Percentiles rank a stretch among this genome's conserved stretches.
phyloP scores from a whole-genome alignment of 805 yeast species.

The Sugiyamaella qingdaonensis region DNA sequence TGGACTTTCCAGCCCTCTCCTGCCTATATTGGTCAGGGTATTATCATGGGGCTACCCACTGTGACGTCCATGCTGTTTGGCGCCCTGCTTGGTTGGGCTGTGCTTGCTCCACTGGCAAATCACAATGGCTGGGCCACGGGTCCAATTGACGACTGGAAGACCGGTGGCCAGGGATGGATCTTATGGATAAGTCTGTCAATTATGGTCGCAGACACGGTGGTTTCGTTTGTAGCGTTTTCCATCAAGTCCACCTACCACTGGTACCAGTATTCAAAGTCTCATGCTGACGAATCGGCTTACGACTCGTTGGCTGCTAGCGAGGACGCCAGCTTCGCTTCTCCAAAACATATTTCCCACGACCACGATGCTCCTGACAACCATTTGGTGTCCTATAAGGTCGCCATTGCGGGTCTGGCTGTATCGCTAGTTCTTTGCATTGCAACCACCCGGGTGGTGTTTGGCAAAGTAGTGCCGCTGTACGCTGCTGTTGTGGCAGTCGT shows the following conservation, averaged over 20 bases:
- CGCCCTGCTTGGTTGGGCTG: constrained; percentile 84
- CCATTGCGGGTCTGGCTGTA: constrained; percentile 54
- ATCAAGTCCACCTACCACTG: constrained; percentile 36
- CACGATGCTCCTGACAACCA: constrained; percentile 37
- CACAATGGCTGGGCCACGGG: constrained; percentile 83
- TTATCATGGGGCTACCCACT: constrained; percentile 93
- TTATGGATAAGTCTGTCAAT: constrained; percentile 89
- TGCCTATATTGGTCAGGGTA: constrained; percentile 96
- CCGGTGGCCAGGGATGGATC: constrained; percentile 96
- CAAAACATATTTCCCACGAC: constrained; percentile 8
- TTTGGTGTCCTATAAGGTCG: constrained; percentile 48
- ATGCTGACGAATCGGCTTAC: constrained; percentile 1
- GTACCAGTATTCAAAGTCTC: neutral
- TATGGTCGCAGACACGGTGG: constrained; percentile 88
- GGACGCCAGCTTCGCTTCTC: neutral
- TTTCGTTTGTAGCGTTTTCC: constrained; percentile 66
- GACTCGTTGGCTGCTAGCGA: neutral
- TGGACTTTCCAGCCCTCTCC: constrained; percentile 97
- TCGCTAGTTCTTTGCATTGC: constrained; percentile 67
- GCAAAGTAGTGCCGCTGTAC: constrained; percentile 63
- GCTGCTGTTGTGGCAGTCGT: constrained; percentile 64
- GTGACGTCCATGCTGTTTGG: constrained; percentile 90
- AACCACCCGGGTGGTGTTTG: constrained; percentile 66
- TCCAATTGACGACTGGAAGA: constrained; percentile 84
- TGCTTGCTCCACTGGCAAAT: constrained; percentile 78